Evolutionary conservation across 2,329 filamentous ascomycete species (phyloP).

Genomic region (Meredithiella fracta): DNA sequence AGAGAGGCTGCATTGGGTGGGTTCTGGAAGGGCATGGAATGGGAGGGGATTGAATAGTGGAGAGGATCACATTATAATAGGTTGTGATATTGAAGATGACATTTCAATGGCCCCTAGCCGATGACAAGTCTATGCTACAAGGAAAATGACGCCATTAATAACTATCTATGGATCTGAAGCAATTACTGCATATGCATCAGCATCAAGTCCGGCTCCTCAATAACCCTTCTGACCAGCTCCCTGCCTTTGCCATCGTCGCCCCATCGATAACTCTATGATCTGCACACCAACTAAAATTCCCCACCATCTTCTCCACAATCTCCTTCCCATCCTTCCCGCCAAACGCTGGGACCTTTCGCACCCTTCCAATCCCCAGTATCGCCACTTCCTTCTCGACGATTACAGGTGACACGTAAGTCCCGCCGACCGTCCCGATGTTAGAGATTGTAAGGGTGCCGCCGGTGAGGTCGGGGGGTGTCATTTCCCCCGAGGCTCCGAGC

Average conservation of each 20-base stretch:
- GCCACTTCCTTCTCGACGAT: conserved; percentile 83
- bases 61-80: too few species aligned
- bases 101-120: not conserved
- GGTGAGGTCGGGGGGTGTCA: conserved; percentile 57
- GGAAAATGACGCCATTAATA: too few species aligned
- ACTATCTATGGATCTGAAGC: too few species aligned
- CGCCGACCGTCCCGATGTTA: conserved; percentile 91
- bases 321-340: conserved; percentile 28
- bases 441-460: conserved; percentile 90
- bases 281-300: conserved; percentile 91
- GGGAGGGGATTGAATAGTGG: too few species aligned
- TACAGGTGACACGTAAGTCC: conserved; percentile 79
- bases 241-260: conserved; percentile 82
- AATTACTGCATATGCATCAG: conserved; percentile 62
- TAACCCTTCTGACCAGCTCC: conserved; percentile 60
- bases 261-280: conserved; percentile 92
- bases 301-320: conserved; percentile 61
- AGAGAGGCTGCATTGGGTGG: too few species aligned
- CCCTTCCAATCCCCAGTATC: conserved; percentile 75
- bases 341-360: conserved; percentile 70
- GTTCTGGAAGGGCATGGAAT: too few species aligned
- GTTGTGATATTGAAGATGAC: not conserved
- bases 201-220: conserved; percentile 81
- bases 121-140: not conserved
- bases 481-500: conserved; percentile 57